Conservation (phyloP, 805 yeast species). For the Kodamaea kakaduensis region DNA sequence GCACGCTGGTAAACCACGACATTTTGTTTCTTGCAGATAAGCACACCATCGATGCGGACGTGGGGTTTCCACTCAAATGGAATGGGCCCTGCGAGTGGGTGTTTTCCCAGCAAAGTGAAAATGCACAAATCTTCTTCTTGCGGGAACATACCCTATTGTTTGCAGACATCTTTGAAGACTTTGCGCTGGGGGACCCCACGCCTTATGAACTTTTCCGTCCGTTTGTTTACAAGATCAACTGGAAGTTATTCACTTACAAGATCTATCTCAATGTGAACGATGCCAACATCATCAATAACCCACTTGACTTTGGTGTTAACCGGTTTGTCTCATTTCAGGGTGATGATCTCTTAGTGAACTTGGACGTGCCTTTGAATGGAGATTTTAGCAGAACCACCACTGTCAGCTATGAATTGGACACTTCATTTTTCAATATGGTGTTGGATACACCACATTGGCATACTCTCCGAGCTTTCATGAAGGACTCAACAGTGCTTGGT, state of each 20-base stretch:
- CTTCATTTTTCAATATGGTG: slow-evolving; percentile 58
- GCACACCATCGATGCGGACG: slow-evolving; percentile 51
- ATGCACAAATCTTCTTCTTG: slow-evolving; percentile 59
- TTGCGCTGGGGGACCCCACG: slow-evolving; percentile 64
- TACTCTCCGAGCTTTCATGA: slow-evolving; percentile 69
- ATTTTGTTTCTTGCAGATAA: slow-evolving; percentile 59
- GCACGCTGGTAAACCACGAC: slow-evolving; percentile 89
- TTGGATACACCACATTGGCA: slow-evolving; percentile 91
- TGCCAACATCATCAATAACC: slow-evolving; percentile 82
- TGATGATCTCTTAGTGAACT: slow-evolving; percentile 42
- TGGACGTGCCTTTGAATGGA: slow-evolving; percentile 57
- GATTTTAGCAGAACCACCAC: slow-evolving; percentile 50
- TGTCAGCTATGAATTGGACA: slow-evolving; percentile 46
- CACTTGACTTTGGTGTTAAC: slow-evolving; percentile 79
- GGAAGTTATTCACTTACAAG: slow-evolving; percentile 56
- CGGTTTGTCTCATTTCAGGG: slow-evolving; percentile 74
- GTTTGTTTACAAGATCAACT: slow-evolving; percentile 53
- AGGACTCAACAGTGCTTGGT: slow-evolving; percentile 57
- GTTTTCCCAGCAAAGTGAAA: slow-evolving; percentile 49
- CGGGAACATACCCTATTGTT: slow-evolving; percentile 78
- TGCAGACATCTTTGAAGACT: slow-evolving; percentile 71
- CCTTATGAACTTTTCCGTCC: slow-evolving; percentile 80
- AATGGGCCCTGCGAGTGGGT: slow-evolving; percentile 73
- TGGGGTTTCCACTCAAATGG: slow-evolving; percentile 79
- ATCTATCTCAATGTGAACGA: slow-evolving; percentile 80